Evolutionary conservation across 257 asterid species (phyloP), one percentile per base, ranked within the genome.

Genomic region (Agastache rugosa): DNA sequence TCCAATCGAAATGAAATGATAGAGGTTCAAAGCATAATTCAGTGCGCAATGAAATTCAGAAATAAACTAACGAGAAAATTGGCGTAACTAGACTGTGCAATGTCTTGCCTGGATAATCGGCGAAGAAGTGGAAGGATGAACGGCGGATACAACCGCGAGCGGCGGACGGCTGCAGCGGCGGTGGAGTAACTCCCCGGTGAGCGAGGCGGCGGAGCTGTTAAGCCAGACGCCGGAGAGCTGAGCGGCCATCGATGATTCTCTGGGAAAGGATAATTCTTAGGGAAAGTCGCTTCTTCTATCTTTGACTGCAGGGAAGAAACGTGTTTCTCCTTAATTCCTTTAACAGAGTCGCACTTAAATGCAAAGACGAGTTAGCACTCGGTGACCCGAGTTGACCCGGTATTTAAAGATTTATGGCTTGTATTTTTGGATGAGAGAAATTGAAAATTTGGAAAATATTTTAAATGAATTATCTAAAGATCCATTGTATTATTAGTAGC

Each of bases 81-180:
- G 19, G 69, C 23, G 45, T 29, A 44, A 23, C 29, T 5, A 58
- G n/a, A 22, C 14, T n/a, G 19, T 29, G 7, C 61, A 62, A 6
- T 53, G 19, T 44, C 74, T 74, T 84, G 69, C 98, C 96, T 93
- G 95, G 67, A 89, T 82, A 56, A 80, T 78, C 72, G 97, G 86
- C 50, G 96, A 70, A 56, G 85, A 75, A 41, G 89, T 62, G 55
- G 91, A 80, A 76, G 85, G 80, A 37, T 73, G 81, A 14, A 81
- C 83, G 14, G 91, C 76, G 58, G 86, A 53, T 37, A 75, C 61
- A 42, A 85, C 55, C n/a, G 85, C 72, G 15, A 81, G 71, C 14
- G 85, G 69, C 1, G 86, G 54, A 51, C 77, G 83, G 60, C 50
- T 12, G 53, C 64, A 67, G 6, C 87, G 88, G 66, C 75, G 71